Evolutionary conservation across 192 early-diverging fungal genomes (phyloP).

Genomic region (Thoreauomyces humboldtii): DNA sequence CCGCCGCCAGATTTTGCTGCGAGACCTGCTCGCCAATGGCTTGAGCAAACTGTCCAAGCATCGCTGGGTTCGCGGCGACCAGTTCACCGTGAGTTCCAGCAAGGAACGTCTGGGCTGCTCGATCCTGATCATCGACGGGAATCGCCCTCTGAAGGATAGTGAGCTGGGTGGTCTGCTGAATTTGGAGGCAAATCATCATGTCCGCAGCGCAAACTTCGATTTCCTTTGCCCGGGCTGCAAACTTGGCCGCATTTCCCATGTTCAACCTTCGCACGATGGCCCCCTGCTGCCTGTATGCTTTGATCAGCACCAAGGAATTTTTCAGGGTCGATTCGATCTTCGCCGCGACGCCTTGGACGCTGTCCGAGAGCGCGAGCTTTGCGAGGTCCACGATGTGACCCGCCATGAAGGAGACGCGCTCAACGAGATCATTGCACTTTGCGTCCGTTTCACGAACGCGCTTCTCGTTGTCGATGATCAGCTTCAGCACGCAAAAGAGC

Average conservation of each 20-base stretch:
- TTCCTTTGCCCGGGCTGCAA: slow-evolving; percentile 28
- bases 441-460: slow-evolving; percentile 45
- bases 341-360: slow-evolving; percentile 37
- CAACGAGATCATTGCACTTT: slow-evolving; percentile 54
- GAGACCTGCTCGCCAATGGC: slow-evolving; percentile 2
- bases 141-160: slow-evolving; percentile 36
- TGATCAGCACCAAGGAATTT: slow-evolving; percentile 39
- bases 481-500: slow-evolving; percentile 49
- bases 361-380: slow-evolving; percentile 34
- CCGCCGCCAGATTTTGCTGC: neutral
- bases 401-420: slow-evolving; percentile 59
- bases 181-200: slow-evolving; percentile 54
- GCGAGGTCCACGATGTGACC: slow-evolving; percentile 46
- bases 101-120: slow-evolving; percentile 46
- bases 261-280: slow-evolving; percentile 48
- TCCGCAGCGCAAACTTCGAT: slow-evolving; percentile 46
- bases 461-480: slow-evolving; percentile 54
- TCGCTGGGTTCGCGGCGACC: neutral
- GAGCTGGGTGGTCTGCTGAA: slow-evolving; percentile 51
- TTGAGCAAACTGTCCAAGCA: neutral
- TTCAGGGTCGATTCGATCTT: slow-evolving; percentile 45
- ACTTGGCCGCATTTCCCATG: slow-evolving; percentile 50
- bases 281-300: slow-evolving; percentile 49
- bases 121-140: slow-evolving; percentile 41
- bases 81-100: slow-evolving; percentile 32